A percentile compares a stretch with the other conserved stretches of the same genome.
These are phyloP conservation scores for Aspergillus persii DNA, from an alignment of 2,329 filamentous ascomycete species.

Conservation along the genomic window DNA sequence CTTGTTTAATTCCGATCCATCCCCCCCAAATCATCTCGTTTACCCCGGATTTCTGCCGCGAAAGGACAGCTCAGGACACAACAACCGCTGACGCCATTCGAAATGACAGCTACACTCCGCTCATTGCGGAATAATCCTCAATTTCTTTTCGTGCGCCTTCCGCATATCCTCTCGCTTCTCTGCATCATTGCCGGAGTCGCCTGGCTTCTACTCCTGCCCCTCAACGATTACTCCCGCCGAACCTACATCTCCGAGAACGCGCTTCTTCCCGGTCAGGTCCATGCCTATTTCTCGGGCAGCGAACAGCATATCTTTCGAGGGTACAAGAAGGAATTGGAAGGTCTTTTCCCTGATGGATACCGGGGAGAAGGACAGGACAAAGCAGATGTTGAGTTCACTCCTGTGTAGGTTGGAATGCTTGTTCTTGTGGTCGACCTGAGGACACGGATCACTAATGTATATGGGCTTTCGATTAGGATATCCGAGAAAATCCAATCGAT, in stretches of 20 bases:
- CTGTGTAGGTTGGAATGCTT: slow-evolving; percentile 24
- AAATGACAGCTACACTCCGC: slow-evolving; percentile 38
- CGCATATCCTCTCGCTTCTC: slow-evolving; percentile 81
- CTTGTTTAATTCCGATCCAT: slow-evolving; percentile 2
- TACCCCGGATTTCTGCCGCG: slow-evolving; percentile 14
- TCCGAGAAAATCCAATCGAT: slow-evolving; percentile 74
- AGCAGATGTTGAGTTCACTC: slow-evolving; percentile 23
- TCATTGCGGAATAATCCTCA: slow-evolving; percentile 74
- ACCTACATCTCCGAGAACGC: slow-evolving; percentile 99
- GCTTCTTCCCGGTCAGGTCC: slow-evolving; percentile 89
- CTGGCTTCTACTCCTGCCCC: slow-evolving; percentile 86
- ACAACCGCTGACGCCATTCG: slow-evolving; percentile 16
- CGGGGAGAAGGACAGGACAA: slow-evolving; percentile 7
- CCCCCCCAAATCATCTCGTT: slow-evolving; percentile 1
- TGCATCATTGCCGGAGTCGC: slow-evolving; percentile 81
- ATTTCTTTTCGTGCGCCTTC: slow-evolving; percentile 68
- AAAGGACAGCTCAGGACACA: slow-evolving; percentile 13
- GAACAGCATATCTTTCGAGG: slow-evolving; percentile 93
- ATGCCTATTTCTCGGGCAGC: slow-evolving; percentile 95
- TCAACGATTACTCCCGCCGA: slow-evolving; percentile 83
- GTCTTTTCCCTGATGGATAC: slow-evolving; percentile 28
- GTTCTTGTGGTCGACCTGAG: background rate
- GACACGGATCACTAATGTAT: slow-evolving; percentile 14
- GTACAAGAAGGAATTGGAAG: slow-evolving; percentile 79
- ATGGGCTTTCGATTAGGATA: slow-evolving; percentile 34